Evolutionary conservation across 78 protist genomes (phyloP).

Genomic region (Parvularia atlantis): DNA sequence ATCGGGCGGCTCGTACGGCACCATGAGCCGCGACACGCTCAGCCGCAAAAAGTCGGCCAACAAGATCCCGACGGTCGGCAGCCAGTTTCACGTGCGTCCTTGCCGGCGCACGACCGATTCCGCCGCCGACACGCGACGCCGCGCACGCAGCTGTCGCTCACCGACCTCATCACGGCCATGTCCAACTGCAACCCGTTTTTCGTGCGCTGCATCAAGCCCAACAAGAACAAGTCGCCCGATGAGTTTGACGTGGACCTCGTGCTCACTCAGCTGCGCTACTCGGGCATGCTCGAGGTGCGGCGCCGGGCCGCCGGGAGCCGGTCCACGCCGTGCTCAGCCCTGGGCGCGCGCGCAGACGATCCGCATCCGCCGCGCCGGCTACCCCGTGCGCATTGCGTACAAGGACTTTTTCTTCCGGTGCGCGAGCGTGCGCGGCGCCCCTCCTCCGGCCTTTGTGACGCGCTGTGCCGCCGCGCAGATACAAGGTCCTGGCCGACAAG

Average conservation of each 20-base stretch:
- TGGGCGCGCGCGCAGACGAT: no score
- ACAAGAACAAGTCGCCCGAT: constrained; percentile 37
- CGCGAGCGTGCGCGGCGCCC: no score
- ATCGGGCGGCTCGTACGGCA: no score
- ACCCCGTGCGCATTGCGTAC: constrained; percentile 24
- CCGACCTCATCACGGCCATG: constrained; percentile 17
- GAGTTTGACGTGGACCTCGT: constrained; percentile 6
- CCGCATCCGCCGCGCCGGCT: constrained; percentile 55
- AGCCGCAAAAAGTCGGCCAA: no score
- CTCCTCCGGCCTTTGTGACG: no score
- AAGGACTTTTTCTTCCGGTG: background rate
- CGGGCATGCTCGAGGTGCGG: no score
- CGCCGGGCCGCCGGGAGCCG: no score
- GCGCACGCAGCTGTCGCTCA: background rate
- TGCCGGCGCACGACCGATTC: no score
- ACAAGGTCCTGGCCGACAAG: no score
- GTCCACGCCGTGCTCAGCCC: no score
- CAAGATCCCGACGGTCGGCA: constrained; percentile 1
- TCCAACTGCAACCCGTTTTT: constrained; percentile 39
- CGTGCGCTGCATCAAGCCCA: constrained; percentile 72
- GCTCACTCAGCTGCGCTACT: constrained; percentile 51
- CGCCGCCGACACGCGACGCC: no score
- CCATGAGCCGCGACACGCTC: background rate
- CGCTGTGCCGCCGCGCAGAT: no score
- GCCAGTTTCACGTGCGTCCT: background rate